Percentiles rank a stretch among this genome's conserved stretches.
phyloP scores from a whole-genome alignment of 768 basidiomycete genomes.

The Thelephora aurantiotincta region DNA sequence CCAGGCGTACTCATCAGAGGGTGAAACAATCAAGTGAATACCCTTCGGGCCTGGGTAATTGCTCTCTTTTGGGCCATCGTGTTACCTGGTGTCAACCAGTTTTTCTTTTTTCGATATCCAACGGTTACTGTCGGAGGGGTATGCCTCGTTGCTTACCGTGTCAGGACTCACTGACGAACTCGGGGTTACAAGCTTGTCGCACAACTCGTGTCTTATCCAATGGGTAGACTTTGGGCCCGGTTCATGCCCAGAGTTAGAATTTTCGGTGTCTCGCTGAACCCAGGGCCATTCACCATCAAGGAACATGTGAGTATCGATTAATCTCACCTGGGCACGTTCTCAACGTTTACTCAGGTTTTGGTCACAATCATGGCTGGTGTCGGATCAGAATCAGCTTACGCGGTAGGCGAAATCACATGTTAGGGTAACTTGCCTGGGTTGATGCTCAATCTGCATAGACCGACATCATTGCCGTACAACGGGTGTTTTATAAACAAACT shows the following conservation, averaged over 20 bases:
- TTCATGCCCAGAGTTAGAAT: constrained; percentile 36
- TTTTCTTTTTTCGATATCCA: constrained; percentile 37
- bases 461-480: constrained; percentile 65
- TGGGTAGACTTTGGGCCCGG: constrained; percentile 55
- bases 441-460: constrained; percentile 19
- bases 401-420: constrained; percentile 18
- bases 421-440: neutral
- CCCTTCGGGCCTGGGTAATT: constrained; percentile 57
- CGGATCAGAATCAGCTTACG: constrained; percentile 48
- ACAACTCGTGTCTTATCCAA: constrained; percentile 53
- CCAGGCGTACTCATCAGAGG: constrained; percentile 20
- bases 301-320: constrained; percentile 40
- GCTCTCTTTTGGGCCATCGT: constrained; percentile 60
- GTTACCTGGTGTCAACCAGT: constrained; percentile 28
- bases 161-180: neutral
- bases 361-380: constrained; percentile 61
- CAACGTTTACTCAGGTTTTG: constrained; percentile 26
- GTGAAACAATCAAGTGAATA: constrained; percentile 36
- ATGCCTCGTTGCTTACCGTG: constrained; percentile 15
- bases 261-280: constrained; percentile 51
- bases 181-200: constrained; percentile 37
- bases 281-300: constrained; percentile 68
- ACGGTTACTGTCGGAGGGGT: constrained; percentile 21
- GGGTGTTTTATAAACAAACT: constrained; percentile 53
- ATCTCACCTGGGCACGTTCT: constrained; percentile 23